Evolutionary conservation across 805 yeast genomes (phyloP).

Genomic region (Metschnikowia hibisci): DNA sequence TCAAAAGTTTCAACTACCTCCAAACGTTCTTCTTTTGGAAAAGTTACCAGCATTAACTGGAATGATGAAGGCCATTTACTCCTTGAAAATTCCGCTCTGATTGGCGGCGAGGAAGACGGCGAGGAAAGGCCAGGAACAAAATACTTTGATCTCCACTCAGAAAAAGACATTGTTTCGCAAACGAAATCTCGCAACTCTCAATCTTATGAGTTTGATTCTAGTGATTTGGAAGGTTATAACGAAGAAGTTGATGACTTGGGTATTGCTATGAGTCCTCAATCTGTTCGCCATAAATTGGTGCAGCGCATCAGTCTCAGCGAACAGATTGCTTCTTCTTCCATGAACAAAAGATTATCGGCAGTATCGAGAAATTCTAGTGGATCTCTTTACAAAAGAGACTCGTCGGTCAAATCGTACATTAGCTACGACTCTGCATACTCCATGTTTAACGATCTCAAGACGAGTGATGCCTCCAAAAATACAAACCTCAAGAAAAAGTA

Average conservation of each 20-base stretch:
- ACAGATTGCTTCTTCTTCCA: constrained; percentile 4
- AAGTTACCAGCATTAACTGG: constrained; percentile 41
- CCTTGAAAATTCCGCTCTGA: constrained; percentile 25
- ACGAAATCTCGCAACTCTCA: constrained; percentile 4
- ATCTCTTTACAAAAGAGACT: constrained; percentile 30
- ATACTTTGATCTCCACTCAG: constrained; percentile 23
- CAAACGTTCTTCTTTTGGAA: constrained; percentile 14
- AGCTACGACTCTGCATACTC: constrained; percentile 60
- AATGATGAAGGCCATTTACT: constrained; percentile 33
- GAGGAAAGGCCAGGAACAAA: constrained; percentile 15
- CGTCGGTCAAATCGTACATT: constrained; percentile 47
- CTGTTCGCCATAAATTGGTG: constrained; percentile 19
- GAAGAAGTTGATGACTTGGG: constrained; percentile 43
- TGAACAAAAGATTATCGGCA: constrained; percentile 17
- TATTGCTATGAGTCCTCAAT: constrained; percentile 39
- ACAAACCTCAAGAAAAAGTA: constrained; percentile 43
- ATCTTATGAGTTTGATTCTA: constrained; percentile 17
- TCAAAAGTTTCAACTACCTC: constrained; percentile 4
- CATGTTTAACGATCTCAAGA: constrained; percentile 16
- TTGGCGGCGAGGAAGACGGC: constrained; percentile 6
- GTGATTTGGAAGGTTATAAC: constrained; percentile 36
- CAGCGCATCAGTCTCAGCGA: constrained; percentile 27
- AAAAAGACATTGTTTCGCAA: background rate
- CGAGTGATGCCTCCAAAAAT: constrained; percentile 14
- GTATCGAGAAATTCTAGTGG: constrained; percentile 32